A percentile compares a stretch with the other conserved stretches of the same genome.
phyloP scores from a whole-genome alignment of 768 basidiomycete species.

The Pulveroboletus sp. region DNA sequence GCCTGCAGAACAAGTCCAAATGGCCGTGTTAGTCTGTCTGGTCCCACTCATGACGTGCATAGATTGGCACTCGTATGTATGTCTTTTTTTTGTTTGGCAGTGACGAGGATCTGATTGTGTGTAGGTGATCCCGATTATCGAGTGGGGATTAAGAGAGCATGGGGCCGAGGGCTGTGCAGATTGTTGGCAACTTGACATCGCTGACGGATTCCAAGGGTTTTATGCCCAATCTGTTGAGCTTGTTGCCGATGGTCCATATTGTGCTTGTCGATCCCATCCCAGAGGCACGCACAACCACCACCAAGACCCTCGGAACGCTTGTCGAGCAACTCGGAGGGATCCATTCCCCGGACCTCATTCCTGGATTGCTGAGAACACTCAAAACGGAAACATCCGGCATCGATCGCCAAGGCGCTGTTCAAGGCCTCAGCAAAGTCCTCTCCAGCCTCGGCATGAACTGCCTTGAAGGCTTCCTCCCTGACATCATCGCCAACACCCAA shows the following conservation, averaged over 20 bases:
- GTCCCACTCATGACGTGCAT: no score
- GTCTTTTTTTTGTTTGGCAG: no score
- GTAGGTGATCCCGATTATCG: constrained; percentile 91
- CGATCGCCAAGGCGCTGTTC: constrained; percentile 98
- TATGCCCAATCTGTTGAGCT: constrained; percentile 85
- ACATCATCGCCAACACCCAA: constrained; percentile 88
- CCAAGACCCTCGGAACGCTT: constrained; percentile 94
- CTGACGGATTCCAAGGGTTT: constrained; percentile 90
- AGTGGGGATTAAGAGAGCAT: constrained; percentile 88
- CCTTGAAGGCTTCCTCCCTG: constrained; percentile 89
- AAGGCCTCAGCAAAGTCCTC: no score
- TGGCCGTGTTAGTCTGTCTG: no score
- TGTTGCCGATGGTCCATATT: constrained; percentile 87
- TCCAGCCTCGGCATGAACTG: constrained; percentile 97
- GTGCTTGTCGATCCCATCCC: constrained; percentile 97
- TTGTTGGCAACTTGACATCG: constrained; percentile 95
- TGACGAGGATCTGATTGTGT: no score
- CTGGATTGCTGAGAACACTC: constrained; percentile 81
- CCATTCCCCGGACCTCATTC: constrained; percentile 94
- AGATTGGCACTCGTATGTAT: constrained; percentile 82
- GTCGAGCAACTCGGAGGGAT: constrained; percentile 93
- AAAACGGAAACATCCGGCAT: constrained; percentile 94
- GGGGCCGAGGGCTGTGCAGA: constrained; percentile 94
- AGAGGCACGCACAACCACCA: constrained; percentile 95
- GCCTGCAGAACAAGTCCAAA: no score